Percentiles rank a stretch among this genome's conserved stretches.
Evolutionary conservation across 2,329 filamentous ascomycete genomes (phyloP).

Genomic region (Fusarium brevicatenulatum): DNA sequence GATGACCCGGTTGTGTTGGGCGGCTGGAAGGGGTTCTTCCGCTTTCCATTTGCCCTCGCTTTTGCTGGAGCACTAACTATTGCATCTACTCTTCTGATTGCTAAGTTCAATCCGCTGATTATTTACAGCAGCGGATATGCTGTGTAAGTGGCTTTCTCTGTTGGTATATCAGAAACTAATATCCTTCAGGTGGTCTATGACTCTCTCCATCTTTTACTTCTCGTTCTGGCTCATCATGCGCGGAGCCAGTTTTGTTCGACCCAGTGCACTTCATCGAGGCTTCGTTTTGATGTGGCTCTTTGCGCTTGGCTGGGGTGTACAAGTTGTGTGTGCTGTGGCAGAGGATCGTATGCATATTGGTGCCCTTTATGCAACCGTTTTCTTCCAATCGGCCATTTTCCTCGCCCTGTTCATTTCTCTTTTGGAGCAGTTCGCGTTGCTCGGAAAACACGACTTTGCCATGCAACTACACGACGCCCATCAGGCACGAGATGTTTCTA

Average conservation of each 20-base stretch:
- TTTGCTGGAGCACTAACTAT: constrained; percentile 75
- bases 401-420: constrained; percentile 79
- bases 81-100: constrained; percentile 77
- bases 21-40: constrained; percentile 84
- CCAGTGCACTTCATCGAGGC: constrained; percentile 84
- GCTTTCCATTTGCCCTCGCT: constrained; percentile 80
- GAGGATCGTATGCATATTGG: constrained; percentile 78
- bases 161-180: constrained; percentile 26
- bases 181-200: constrained; percentile 76
- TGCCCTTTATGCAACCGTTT: constrained; percentile 82
- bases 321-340: constrained; percentile 79
- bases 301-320: constrained; percentile 74
- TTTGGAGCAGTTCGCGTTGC: constrained; percentile 81
- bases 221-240: constrained; percentile 84
- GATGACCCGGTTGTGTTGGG: constrained; percentile 71
- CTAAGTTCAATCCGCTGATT: constrained; percentile 88
- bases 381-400: constrained; percentile 81
- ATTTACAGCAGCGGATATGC: constrained; percentile 90
- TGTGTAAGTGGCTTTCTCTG: constrained; percentile 58
- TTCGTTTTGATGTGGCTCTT: constrained; percentile 90
- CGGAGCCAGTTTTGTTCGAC: constrained; percentile 80
- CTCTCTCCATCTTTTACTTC: constrained; percentile 82
- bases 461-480: constrained; percentile 64
- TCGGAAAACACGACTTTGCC: constrained; percentile 76
- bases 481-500: constrained; percentile 53